A percentile compares a stretch with the other conserved stretches of the same genome.
Evolutionary conservation across 352 stramenopile genomes (phyloP).

Genomic region (Globisporangium abappressorium): DNA sequence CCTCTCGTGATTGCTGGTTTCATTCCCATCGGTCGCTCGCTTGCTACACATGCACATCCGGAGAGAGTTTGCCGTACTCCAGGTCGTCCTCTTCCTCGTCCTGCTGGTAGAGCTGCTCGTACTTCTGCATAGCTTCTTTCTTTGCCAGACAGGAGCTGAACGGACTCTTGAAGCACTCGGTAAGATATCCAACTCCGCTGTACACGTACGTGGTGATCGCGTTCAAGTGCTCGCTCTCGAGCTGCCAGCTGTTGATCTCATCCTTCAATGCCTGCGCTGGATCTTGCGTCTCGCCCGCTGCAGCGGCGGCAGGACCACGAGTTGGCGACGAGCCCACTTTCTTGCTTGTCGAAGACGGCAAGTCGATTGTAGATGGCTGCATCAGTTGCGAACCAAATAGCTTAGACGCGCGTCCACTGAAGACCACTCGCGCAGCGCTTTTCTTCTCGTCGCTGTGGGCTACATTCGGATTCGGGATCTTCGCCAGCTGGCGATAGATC

Average conservation of each 20-base stretch:
- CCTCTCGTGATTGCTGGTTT: background rate
- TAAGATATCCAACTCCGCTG: background rate
- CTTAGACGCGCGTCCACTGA: constrained; percentile 67
- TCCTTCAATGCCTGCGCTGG: constrained; percentile 36
- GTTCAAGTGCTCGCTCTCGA: constrained; percentile 15
- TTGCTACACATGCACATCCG: constrained; percentile 9
- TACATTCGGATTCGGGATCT: constrained; percentile 33
- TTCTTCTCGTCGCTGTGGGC: constrained; percentile 20
- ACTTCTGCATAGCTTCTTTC: constrained; percentile 16
- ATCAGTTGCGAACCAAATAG: constrained; percentile 69
- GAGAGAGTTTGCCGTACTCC: constrained; percentile 4
- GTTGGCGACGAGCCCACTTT: constrained; percentile 9
- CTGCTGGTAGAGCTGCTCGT: constrained; percentile 19
- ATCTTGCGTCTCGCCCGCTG: constrained; percentile 30
- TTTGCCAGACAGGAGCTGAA: constrained; percentile 14
- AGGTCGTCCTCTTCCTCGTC: constrained; percentile 19
- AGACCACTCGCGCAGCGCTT: constrained; percentile 53
- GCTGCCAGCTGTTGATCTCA: constrained; percentile 46
- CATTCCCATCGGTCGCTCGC: background rate
- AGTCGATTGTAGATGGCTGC: constrained; percentile 55
- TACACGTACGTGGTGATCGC: constrained; percentile 1
- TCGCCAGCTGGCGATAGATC: constrained; percentile 40
- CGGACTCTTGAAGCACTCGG: constrained; percentile 12
- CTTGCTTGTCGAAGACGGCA: constrained; percentile 29
- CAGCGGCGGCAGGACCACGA: constrained; percentile 14